Evolutionary conservation across 2,329 filamentous ascomycete genomes (phyloP), one percentile per base, ranked within the genome.

Genomic region (Penicillium sp.): DNA sequence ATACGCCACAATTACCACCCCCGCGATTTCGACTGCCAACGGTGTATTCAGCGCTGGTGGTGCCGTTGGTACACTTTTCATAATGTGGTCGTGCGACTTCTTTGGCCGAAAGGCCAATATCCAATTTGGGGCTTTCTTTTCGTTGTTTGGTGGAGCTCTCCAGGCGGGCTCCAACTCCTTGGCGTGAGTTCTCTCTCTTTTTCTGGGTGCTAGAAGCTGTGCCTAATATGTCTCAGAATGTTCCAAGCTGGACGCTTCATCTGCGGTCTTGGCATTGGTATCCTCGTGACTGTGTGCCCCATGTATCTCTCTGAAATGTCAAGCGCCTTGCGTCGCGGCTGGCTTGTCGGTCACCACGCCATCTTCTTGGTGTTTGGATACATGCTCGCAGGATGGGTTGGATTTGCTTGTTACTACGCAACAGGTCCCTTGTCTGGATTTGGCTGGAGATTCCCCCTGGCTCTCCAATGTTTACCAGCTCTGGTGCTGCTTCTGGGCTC

Each of bases 11-110:
- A 75, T 67, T 27, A 81, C 78, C 1, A 79, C 79, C 0, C 70
- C 75, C 7, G 75, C 73, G 6, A 80, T 81, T 27, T 75, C 78
- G 2, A 79, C 78, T 0, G 77, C 76, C 34, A 81, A 81, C 63
- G 78, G 78, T 3, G 64, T 80, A 1, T 80, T 77, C 62, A 77
- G 75, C 50, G 76, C 78, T 16, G 79, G 79, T 10, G 79, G 77
- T 5, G 78, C 78, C 8, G 70, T 80, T 4, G 77, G 76, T 4
- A 72, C 73, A 5, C 68, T 81, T 1, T 75, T 80, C 48, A 74
- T 80, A 18, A 80, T 81, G 78, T 81, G 78, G 78, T 74, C 76
- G 1, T 78, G 70, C 38, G 75, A 73, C 39, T 69, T 65, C 43
- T 72, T 77, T 53, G 79, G 77, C 1, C 68, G 79, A 3, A 75